Evolutionary conservation across 1,284 basidiomycete species (phyloP).

Genomic region (Melanopsichium pennsylvanicum): DNA sequence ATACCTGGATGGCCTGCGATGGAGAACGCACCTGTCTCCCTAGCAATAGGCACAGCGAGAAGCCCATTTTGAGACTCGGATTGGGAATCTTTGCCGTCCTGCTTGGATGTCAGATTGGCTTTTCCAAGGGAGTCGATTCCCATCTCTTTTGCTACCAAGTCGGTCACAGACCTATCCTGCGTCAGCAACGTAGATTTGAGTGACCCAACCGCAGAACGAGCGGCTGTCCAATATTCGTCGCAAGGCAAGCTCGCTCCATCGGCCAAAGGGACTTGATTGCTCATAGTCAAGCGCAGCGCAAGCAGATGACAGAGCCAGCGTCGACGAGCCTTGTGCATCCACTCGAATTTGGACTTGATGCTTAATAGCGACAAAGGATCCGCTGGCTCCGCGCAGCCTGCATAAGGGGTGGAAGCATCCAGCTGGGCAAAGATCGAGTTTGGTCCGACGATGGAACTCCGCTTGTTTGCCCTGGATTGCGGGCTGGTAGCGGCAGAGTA

Average conservation of each 20-base stretch:
- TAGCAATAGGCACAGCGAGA: constrained; percentile 9
- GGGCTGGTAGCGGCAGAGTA: constrained; percentile 44
- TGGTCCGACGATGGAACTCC: constrained; percentile 33
- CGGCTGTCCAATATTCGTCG: constrained; percentile 29
- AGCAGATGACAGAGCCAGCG: constrained; percentile 48
- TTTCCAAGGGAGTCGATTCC: constrained; percentile 6
- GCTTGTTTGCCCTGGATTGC: constrained; percentile 32
- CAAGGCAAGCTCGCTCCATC: constrained; percentile 12
- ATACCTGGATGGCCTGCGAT: constrained; percentile 41
- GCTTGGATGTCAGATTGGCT: neutral
- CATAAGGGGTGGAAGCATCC: neutral
- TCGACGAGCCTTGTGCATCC: constrained; percentile 51
- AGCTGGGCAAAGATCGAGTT: constrained; percentile 38
- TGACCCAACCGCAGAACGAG: constrained; percentile 7
- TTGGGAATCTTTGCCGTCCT: neutral
- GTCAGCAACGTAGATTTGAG: neutral
- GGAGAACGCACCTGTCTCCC: neutral
- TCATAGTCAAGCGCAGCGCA: constrained; percentile 13
- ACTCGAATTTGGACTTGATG: constrained; percentile 56
- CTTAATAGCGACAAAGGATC: constrained; percentile 49
- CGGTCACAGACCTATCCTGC: constrained; percentile 4
- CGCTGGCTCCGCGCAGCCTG: constrained; percentile 5
- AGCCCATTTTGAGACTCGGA: constrained; percentile 10
- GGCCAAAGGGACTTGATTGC: constrained; percentile 14
- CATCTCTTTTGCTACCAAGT: constrained; percentile 23